Evolutionary conservation across 2,329 filamentous ascomycete species (phyloP).

Genomic region (Xylaria sp.): DNA sequence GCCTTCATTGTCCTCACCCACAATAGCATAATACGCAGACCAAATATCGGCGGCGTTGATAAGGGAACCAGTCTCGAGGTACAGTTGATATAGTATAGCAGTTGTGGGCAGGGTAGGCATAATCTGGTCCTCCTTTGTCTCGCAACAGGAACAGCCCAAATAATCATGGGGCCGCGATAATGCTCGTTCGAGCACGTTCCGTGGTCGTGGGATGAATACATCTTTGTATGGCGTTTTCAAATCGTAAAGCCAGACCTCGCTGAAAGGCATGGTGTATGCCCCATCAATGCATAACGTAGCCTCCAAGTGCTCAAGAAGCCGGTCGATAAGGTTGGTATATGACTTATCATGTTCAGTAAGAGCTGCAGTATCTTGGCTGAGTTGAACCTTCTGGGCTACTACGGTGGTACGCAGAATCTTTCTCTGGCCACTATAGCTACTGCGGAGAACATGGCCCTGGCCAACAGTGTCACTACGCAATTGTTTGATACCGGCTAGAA

Average conservation of each 20-base stretch:
- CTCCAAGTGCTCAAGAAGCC: slow-evolving; percentile 56
- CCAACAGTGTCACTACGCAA: slow-evolving; percentile 54
- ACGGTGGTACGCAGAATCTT: slow-evolving; percentile 77
- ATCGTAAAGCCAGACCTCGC: slow-evolving; percentile 80
- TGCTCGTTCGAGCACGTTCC: slow-evolving; percentile 72
- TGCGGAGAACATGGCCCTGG: slow-evolving; percentile 63
- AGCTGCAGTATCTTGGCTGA: slow-evolving; percentile 74
- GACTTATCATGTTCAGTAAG: slow-evolving; percentile 73
- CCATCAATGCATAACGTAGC: slow-evolving; percentile 44
- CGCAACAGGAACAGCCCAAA: slow-evolving; percentile 74
- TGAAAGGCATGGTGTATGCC: slow-evolving; percentile 59
- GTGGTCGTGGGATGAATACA: slow-evolving; percentile 76
- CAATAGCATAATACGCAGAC: slow-evolving; percentile 73
- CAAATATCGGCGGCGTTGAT: slow-evolving; percentile 83
- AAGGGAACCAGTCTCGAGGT: slow-evolving; percentile 75
- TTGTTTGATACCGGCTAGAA: slow-evolving; percentile 53
- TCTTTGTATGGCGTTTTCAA: slow-evolving; percentile 71
- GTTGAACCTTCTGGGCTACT: slow-evolving; percentile 79
- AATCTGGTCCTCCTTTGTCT: slow-evolving; percentile 53
- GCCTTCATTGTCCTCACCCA: slow-evolving; percentile 53
- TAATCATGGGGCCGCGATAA: slow-evolving; percentile 78
- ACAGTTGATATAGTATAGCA: slow-evolving; percentile 78
- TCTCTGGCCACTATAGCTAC: slow-evolving; percentile 74
- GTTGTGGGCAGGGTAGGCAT: slow-evolving; percentile 70
- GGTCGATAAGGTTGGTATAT: slow-evolving; percentile 70